Evolutionary conservation across 2,329 filamentous ascomycete species (phyloP).

Genomic region (Hypoxylon sp.): DNA sequence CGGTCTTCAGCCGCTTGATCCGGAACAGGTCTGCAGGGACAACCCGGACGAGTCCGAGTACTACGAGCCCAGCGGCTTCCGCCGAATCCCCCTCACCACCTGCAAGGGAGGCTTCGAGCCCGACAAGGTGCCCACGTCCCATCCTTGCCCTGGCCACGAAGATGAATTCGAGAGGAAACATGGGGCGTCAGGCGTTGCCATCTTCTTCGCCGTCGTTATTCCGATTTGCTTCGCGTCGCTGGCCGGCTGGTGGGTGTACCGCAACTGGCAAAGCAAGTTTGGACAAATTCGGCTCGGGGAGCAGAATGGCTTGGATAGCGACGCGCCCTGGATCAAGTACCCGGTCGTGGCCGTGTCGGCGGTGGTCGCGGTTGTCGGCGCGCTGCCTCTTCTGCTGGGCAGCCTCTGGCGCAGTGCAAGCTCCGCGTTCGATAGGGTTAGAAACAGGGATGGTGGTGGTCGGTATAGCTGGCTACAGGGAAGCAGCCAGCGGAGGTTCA

Average conservation of each 20-base stretch:
- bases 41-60: slow-evolving; percentile 80
- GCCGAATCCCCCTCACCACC: slow-evolving; percentile 88
- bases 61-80: slow-evolving; percentile 87
- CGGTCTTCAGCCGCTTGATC: slow-evolving; percentile 72
- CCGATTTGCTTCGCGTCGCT: slow-evolving; percentile 78
- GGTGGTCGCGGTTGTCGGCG: slow-evolving; percentile 67
- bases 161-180: slow-evolving; percentile 81
- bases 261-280: slow-evolving; percentile 88
- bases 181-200: slow-evolving; percentile 74
- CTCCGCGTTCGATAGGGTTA: slow-evolving; percentile 63
- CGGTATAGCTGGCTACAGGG: slow-evolving; percentile 62
- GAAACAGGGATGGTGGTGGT: slow-evolving; percentile 61
- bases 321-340: slow-evolving; percentile 82
- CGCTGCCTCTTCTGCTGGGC: slow-evolving; percentile 76
- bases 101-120: slow-evolving; percentile 81
- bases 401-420: slow-evolving; percentile 77
- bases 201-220: slow-evolving; percentile 87
- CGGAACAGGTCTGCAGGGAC: slow-evolving; percentile 63
- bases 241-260: slow-evolving; percentile 86
- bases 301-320: slow-evolving; percentile 70
- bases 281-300: slow-evolving; percentile 93
- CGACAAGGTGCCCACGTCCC: slow-evolving; percentile 72
- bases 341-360: slow-evolving; percentile 81
- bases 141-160: slow-evolving; percentile 82
- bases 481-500: slow-evolving; percentile 77